Base-by-base conservation (phyloP, 1,284 basidiomycete genomes). In the Irpex sp. region DNA sequence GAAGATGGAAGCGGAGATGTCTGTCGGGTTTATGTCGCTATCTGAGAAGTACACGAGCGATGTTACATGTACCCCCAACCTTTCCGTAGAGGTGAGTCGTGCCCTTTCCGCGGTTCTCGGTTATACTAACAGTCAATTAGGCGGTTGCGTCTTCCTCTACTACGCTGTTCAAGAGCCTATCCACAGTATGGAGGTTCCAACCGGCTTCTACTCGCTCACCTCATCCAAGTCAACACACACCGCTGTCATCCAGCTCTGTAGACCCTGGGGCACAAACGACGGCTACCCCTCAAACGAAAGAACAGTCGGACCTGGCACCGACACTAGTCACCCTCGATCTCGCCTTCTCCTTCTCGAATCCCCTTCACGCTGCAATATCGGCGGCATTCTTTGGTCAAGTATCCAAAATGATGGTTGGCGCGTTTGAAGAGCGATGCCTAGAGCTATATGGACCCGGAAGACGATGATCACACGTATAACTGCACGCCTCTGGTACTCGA, bases 21-120 rank as follows among this genome's bases (percentile, higher is more conserved):
- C 87, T 0, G 92, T 97, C 26, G 94, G 94, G 0, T 98, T 98
- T 74, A 85, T 96, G 67, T 83, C 88, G 5, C 90, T 98, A 71
- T 83, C 85, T 66, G 97, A 98, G 77, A 89, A 86, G 73, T 99
- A 98, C 76, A 82, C 92, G 54, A 96, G 94, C 73, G 81, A 82
- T 57, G 96, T 98, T 51, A 89, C 87, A 6, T 93, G 94, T 69
- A 78, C 77, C 58, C 94, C 93, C 9, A 85, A 85, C 68, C 82
- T 89, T 71, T 88, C 82, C 19, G 94, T 98, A 5, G 82, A 91
- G 79, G 96, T 94, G 71, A 68, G 85, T 31, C 5, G 31, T 3
- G 31, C 31, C 31, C 11, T 51, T 44, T 26, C 26, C 26, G 26
- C 26, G 26, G 3, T 26, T 26, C 1, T 26, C 26, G 26, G 26